Conservation (phyloP, 805 yeast species). For the Huiozyma naganishii region DNA sequence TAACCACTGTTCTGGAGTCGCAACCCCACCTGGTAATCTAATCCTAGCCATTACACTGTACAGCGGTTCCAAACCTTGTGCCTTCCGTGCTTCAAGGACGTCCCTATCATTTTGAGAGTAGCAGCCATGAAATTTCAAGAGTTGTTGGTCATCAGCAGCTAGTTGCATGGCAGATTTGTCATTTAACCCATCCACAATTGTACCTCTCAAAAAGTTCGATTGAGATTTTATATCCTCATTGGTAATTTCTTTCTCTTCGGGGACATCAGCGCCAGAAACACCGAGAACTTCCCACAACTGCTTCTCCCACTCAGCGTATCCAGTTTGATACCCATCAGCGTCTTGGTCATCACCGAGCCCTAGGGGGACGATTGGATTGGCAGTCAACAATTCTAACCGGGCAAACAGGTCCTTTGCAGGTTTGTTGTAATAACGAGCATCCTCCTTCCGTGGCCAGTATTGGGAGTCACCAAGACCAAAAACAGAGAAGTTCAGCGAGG, state of each 20-base stretch:
- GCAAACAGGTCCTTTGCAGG: constrained; percentile 68
- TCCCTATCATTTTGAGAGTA: constrained; percentile 99
- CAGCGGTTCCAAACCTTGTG: constrained; percentile 89
- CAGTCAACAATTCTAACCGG: constrained; percentile 62
- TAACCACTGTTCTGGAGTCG: constrained; percentile 84
- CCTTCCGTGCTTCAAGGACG: constrained; percentile 82
- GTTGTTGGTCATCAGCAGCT: constrained; percentile 80
- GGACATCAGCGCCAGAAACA: constrained; percentile 69
- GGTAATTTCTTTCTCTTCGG: constrained; percentile 82
- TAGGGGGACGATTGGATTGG: constrained; percentile 55
- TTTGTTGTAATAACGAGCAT: constrained; percentile 85
- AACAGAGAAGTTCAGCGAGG: constrained; percentile 53
- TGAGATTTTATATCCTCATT: constrained; percentile 91
- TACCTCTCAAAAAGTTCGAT: constrained; percentile 84
- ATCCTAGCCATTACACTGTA: constrained; percentile 96
- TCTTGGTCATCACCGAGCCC: constrained; percentile 97
- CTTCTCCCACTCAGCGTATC: constrained; percentile 81
- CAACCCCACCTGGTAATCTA: constrained; percentile 86
- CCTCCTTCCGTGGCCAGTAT: constrained; percentile 97
- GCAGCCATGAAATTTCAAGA: constrained; percentile 95
- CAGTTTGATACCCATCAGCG: constrained; percentile 89
- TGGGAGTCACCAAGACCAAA: constrained; percentile 91
- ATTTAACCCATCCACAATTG: constrained; percentile 73
- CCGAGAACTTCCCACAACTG: constrained; percentile 81
- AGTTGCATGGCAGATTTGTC: constrained; percentile 87